These are phyloP conservation scores for Cadophora sp. DNA, from an alignment of 2,329 filamentous ascomycete genomes.

Conservation along the genomic window DNA sequence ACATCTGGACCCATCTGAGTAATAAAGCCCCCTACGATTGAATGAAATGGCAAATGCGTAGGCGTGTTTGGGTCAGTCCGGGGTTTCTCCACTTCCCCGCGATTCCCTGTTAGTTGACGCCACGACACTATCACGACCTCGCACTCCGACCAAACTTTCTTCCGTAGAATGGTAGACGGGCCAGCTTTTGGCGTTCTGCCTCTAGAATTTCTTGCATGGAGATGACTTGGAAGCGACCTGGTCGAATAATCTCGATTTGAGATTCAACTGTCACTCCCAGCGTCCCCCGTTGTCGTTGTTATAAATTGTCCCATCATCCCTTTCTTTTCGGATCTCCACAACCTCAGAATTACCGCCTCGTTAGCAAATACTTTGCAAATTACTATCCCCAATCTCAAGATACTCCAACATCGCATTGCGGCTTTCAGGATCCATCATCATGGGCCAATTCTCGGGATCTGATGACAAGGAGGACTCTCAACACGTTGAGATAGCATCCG, in stretches of 20 bases:
- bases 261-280: too few species aligned
- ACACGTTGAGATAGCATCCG: constrained; percentile 30
- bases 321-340: too few species aligned
- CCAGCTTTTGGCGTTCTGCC: neutral
- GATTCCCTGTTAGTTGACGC: neutral
- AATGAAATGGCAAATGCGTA: too few species aligned
- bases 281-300: too few species aligned
- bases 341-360: too few species aligned
- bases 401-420: neutral
- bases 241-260: too few species aligned
- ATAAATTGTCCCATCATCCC: too few species aligned
- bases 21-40: too few species aligned
- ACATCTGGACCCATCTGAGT: too few species aligned
- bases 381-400: neutral
- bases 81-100: constrained; percentile 19
- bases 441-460: constrained; percentile 16
- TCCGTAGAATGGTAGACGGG: neutral
- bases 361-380: too few species aligned
- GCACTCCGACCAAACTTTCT: neutral
- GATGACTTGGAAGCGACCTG: neutral
- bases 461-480: constrained; percentile 22
- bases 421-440: neutral
- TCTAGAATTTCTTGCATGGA: neutral
- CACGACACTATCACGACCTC: neutral
- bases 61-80: neutral